Base-by-base conservation (phyloP, 2,329 filamentous ascomycete species). In the Beauveria sp. region DNA sequence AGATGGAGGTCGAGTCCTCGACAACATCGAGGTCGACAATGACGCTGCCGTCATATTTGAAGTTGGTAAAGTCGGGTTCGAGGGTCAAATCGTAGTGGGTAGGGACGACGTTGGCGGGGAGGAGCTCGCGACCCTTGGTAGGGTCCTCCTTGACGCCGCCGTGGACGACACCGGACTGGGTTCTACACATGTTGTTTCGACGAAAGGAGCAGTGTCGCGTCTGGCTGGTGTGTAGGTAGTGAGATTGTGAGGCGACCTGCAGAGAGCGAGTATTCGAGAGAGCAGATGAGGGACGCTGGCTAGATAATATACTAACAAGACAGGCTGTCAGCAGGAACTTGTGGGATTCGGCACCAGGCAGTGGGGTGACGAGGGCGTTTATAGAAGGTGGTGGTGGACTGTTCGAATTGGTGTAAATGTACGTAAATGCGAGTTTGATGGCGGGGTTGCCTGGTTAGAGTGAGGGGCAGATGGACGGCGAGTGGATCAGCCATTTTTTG, bases 81-180 rank as follows among this genome's bases (percentile, higher is more conserved):
- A 98, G 81, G 1, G 90, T 95, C 68, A 98, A 77, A 74, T 96
- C 86, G 77, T 98, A 98, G 78, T 98, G 92, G 45, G 82, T 77
- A n/a, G 93, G 93, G 74, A 93, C 89, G 70, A 97, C 91, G 71
- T 97, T 96, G 76, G 87, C 86, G 58, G 93, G 95, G 68, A 98
- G 82, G 66, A 98, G 88, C 79, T 96, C 89, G 69, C 93, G 87
- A 45, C 66, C 69, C 20, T 70, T 76, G 51, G 64, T 61, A 18
- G 62, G 45, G 58, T 58, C 54, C 43, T 53, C 70, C 60, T 71
- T 71, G 62, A 70, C 72, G 65, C 73, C 69, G 61, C 70, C 70
- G 68, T 68, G 66, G 45, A 74, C 74, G 67, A 70, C 66, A 47
- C 66, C 68, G 45, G 72, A 70, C 46, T 74, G 74, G 54, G 70